Percentiles rank a stretch among this genome's conserved stretches.
Evolutionary conservation across 768 basidiomycete species (phyloP).

Genomic region (Boletellus emodensis): DNA sequence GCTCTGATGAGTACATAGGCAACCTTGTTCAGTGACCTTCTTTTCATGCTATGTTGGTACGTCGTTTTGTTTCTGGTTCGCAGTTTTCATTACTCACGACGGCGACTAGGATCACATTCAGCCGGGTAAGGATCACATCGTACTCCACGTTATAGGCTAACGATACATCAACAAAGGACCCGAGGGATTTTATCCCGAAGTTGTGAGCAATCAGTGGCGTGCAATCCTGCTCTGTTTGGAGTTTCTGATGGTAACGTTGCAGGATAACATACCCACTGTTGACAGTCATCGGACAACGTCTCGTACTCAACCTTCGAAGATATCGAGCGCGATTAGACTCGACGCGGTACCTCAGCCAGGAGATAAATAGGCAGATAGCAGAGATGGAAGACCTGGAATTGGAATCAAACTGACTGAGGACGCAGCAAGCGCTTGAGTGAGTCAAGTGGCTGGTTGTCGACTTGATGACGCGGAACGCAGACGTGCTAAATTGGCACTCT

Average conservation of each 20-base stretch:
- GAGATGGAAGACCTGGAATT: background rate
- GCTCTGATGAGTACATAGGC: background rate
- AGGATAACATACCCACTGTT: conserved; percentile 1
- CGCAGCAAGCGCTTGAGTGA: background rate
- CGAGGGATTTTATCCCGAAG: background rate
- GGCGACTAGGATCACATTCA: background rate
- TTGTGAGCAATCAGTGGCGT: background rate
- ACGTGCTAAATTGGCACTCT: too few species aligned
- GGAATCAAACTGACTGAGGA: background rate
- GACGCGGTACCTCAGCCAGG: background rate
- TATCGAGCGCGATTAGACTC: background rate
- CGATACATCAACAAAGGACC: background rate
- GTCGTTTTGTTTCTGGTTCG: background rate
- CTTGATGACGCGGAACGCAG: background rate
- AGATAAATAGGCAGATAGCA: background rate
- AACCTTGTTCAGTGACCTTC: background rate
- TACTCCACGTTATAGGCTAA: background rate
- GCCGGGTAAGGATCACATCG: background rate
- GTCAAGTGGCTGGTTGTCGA: background rate
- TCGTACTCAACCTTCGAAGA: background rate
- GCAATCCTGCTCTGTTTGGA: background rate
- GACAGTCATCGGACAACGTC: background rate
- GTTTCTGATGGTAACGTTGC: background rate
- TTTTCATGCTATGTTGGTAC: background rate
- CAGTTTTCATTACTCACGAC: background rate